Evolutionary conservation across 2,329 filamentous ascomycete species (phyloP), one percentile per base, ranked within the genome.

Genomic region (Penicillium palitans): DNA sequence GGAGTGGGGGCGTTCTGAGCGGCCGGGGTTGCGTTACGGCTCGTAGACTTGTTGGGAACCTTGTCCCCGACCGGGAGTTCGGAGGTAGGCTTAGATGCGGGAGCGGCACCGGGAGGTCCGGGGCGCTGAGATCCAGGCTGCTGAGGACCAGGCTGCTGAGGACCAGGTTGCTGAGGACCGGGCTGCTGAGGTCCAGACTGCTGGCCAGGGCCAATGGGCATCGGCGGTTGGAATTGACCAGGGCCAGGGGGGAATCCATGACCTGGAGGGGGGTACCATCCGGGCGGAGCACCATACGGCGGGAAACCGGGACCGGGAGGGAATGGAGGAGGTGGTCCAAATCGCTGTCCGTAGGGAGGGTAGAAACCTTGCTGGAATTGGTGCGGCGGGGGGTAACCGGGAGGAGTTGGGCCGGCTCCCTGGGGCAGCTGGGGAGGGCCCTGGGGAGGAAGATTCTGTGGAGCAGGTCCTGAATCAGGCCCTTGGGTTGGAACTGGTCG

Each of bases 241-340:
- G 85, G 87, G 31, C 76, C 80, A 61, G 84, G 87, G 35, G 87
- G 88, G 66, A 91, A 95, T 27, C 87, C 88, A 75, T 90, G 90
- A 7, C 88, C 88, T 9, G 87, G 86, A 53, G 83, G 85, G 65
- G 89, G 89, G 71, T 87, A 93, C 90, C 91, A 96, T 56, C 88
- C 89, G 48, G 80, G 81, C 47, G 87, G 90, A 17, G 87, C 88
- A 62, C 89, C 90, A 72, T 92, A 96, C 1, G 89, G 88, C 5
- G 86, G 86, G 68, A 88, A 91, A 19, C 84, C 85, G 63, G 88
- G 88, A 27, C 82, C 84, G 57, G 78, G 79, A 48, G 84, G 84
- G 61, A 77, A 79, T 65, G 79, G 81, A 76, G 66, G 79, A 76
- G 71, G 80, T 62, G 76, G 78, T 27, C 74, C 77, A 62, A 78